Evolutionary conservation across 371 early-diverging fungal genomes (phyloP).

Genomic region (Parasitella parasitica): DNA sequence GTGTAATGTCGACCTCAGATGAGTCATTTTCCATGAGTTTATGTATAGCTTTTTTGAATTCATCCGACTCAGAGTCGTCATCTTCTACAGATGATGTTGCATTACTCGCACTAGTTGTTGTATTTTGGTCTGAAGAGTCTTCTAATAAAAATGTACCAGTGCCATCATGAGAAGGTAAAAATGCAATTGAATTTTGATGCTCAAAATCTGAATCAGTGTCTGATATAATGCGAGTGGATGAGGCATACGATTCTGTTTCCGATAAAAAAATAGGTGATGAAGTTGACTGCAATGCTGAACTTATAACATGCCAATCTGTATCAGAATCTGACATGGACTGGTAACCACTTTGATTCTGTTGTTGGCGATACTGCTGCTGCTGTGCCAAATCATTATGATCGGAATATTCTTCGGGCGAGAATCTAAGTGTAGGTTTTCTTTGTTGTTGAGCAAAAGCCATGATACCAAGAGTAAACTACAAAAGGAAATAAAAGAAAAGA

Average conservation of each 20-base stretch:
- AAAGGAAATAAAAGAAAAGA: slow-evolving; percentile 1
- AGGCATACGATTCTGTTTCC: slow-evolving; percentile 31
- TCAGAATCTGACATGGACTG: slow-evolving; percentile 36
- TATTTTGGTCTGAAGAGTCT: slow-evolving; percentile 22
- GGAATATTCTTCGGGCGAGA: slow-evolving; percentile 17
- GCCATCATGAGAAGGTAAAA: slow-evolving; percentile 48
- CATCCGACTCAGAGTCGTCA: slow-evolving; percentile 1
- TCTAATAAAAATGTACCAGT: slow-evolving; percentile 43
- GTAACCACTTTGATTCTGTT: background rate
- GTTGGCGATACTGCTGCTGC: background rate
- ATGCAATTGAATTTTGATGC: slow-evolving; percentile 2
- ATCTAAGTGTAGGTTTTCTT: slow-evolving; percentile 25
- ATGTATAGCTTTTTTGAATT: background rate
- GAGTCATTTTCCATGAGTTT: background rate
- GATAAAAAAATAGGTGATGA: slow-evolving; percentile 27
- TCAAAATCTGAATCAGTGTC: slow-evolving; percentile 43
- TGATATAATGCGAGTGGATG: slow-evolving; percentile 14
- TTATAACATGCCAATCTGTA: slow-evolving; percentile 52
- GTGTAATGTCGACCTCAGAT: slow-evolving; percentile 22
- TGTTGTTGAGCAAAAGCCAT: slow-evolving; percentile 53
- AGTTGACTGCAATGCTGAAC: slow-evolving; percentile 19
- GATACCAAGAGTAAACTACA: slow-evolving; percentile 5
- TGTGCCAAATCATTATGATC: background rate
- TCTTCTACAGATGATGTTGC: background rate
- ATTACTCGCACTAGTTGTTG: background rate